Evolutionary conservation across 495 filamentous ascomycete genomes (phyloP), one percentile per base, ranked within the genome.

Genomic region (Neurospora sp.): DNA sequence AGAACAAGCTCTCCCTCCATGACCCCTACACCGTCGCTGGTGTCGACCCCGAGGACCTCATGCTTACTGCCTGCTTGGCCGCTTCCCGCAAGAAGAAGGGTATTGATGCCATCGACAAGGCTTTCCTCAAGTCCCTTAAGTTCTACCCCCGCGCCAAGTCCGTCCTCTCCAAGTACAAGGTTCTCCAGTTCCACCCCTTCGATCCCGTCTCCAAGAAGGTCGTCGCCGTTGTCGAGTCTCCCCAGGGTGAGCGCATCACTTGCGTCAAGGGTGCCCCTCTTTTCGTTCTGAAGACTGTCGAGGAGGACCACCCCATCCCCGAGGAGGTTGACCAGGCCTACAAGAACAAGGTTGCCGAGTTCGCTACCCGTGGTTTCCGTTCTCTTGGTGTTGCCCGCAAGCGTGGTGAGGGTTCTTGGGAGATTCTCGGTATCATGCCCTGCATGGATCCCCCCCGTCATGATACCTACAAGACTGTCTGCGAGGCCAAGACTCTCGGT

Each of bases 161-260:
- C 73, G 88, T 90, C 69, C 90, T 97, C 54, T 85, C 85, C 77
- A 90, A 90, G 83, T 96, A 93, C 86, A 90, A 89, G 80, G 89
- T 93, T 70, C 82, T 94, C 75, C 89, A 93, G 38, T 97, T 97
- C 85, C 85, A 87, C 81, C 94, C 94, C 71, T 97, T 97, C 82
- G 94, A 97, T 81, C 94, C 94, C 31, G 93, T 96, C 76, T 96
- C 93, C 75, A 97, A 97, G 87, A 96, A 95, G 85, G 93, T 97
- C 74, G 90, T 88, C 54, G 93, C 94, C 70, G 82, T 96, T 72
- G 93, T 97, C 74, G 86, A 95, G 82, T 93, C 92, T 76, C 89
- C 90, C 73, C 86, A 92, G 76, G 94, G 94, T 31, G 92, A 95
- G 83, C 87, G 87, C 77, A 93, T 95, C 77, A 89, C 89, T 78